Base-by-base conservation (phyloP, 2,329 filamentous ascomycete species). In the Zymoseptoria brevis region DNA sequence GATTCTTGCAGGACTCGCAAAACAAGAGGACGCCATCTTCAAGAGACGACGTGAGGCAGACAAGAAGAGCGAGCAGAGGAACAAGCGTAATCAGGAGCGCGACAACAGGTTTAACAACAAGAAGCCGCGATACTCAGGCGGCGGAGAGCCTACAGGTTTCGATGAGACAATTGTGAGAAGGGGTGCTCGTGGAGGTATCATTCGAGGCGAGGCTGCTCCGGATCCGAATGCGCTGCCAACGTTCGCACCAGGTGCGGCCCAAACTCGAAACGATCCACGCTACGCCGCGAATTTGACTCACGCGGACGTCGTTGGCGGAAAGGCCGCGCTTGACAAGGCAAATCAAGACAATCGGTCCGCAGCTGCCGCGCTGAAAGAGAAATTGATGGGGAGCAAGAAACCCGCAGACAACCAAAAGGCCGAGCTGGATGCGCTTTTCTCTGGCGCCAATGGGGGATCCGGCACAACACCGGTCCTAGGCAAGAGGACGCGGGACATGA, bases 11-110 rank as follows among this genome's bases (percentile, higher is more conserved):
- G 93, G 91, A 1, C 81, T 99, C 19, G 94, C 90, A 1, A 93
- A 89, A 73, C 90, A 96, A 74, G 94, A 99, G 77, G 90, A 96
- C 73, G 86, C 85, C 13, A 99, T 99, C 59, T 99, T 99, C 76
- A 86, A 86, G 68, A 86, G 90, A 62, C 85, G 95, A 66, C 90
- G 90, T 72, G 88, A 96, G 73, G 84, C 85, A 1, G 92, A 96
- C 63, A 89, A 96, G 60, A 85, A 89, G 62, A 86, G 87, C 62
- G 89, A 92, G 67, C 90, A 89, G 48, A 87, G 87, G 66, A 83
- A 86, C 64, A 91, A 92, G 75, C 81, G 91, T 64, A 83, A 91
- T 62, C 92, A 88, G 72, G 75, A 92, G 49, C 85, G 91, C 68
- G 81, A 87, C 24, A 79, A 85, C 59, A 76, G 74, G 54, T 77